Evolutionary conservation across 1,284 basidiomycete genomes (phyloP).

Genomic region (Ustilago shanxiensis): DNA sequence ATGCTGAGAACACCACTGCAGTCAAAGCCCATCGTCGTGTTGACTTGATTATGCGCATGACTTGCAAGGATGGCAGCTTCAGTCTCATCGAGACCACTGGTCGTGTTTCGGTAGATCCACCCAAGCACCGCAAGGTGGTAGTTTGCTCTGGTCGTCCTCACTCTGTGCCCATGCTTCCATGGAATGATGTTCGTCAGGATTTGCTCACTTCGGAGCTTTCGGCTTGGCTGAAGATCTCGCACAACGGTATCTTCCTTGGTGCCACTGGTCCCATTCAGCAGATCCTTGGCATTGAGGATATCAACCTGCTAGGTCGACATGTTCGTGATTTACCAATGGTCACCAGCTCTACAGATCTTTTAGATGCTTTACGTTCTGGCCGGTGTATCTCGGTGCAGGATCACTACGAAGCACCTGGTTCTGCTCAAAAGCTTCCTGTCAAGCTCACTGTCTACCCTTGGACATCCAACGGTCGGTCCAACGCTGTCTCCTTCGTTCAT

Average conservation of each 20-base stretch:
- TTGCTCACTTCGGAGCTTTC: conserved; percentile 29
- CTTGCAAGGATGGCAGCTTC: conserved; percentile 42
- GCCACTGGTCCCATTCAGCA: conserved; percentile 46
- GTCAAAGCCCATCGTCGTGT: conserved; percentile 41
- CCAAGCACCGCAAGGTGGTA: conserved; percentile 55
- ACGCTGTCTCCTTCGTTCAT: conserved; percentile 43
- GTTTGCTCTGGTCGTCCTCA: conserved; percentile 52
- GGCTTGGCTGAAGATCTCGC: conserved; percentile 52
- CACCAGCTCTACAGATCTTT: conserved; percentile 43
- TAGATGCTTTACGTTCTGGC: conserved; percentile 43
- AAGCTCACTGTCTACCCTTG: conserved; percentile 55
- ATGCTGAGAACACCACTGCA: conserved; percentile 28
- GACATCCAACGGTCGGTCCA: conserved; percentile 48
- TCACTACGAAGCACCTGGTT: conserved; percentile 23
- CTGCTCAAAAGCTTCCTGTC: conserved; percentile 30
- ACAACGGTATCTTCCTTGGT: conserved; percentile 55
- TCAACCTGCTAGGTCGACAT: conserved; percentile 45
- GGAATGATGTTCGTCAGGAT: conserved; percentile 48
- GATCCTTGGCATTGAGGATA: conserved; percentile 48
- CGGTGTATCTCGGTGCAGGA: conserved; percentile 51
- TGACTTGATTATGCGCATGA: conserved; percentile 54
- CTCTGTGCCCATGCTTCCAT: conserved; percentile 51
- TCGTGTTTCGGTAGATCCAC: conserved; percentile 47
- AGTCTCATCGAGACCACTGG: conserved; percentile 50
- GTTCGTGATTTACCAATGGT: conserved; percentile 54